Base-by-base conservation (phyloP, 2,329 filamentous ascomycete genomes). In the Boeremia lycopersici region DNA sequence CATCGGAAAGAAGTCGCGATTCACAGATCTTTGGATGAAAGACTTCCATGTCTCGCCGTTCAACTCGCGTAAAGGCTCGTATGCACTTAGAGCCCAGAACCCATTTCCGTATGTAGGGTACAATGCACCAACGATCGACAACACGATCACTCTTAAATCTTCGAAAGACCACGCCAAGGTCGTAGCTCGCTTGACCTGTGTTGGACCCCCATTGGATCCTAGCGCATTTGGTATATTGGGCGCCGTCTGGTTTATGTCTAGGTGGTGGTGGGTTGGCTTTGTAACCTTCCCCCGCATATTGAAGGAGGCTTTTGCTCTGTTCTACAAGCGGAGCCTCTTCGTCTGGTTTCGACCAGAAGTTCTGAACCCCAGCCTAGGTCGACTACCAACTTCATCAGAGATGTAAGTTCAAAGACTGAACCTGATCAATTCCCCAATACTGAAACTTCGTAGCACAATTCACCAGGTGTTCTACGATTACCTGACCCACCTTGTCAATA, bases 21-120 rank as follows among this genome's bases (percentile, higher is more conserved):
- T 87, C 65, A 80, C 74, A 13, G 77, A 81, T 17, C 75, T 76
- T 0, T 89, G 86, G 84, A 72, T 76, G 6, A 92, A 93, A 63
- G 88, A 90, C 60, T 90, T 92, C 60, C 89, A 91, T 66, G 87
- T 91, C 15, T 91, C 88, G 1, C 87, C 87, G 0, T 92, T 92
- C 78, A 92, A 89, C 68, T 78, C 78, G 39, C 69, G 79, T 26
- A 77, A 81, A 58, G 79, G 79, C 1, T 74, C 74, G 0, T 83
- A 83, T 63, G 74, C 77, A 1, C 67, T 82, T 7, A 75, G 75
- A 52, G 79, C 80, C 2, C 61, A 74, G 3, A 75, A 82, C 57
- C 80, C 80, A 2, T 74, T 81, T 19, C 68, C 68, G 15, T 65
- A 61, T 8, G 61, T 48, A 26, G 50, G 48, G 8, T 64, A 9